A percentile compares a stretch with the other conserved stretches of the same genome.
Evolutionary conservation across 2,329 filamentous ascomycete genomes (phyloP).

Genomic region (Ampelomyces quisqualis): DNA sequence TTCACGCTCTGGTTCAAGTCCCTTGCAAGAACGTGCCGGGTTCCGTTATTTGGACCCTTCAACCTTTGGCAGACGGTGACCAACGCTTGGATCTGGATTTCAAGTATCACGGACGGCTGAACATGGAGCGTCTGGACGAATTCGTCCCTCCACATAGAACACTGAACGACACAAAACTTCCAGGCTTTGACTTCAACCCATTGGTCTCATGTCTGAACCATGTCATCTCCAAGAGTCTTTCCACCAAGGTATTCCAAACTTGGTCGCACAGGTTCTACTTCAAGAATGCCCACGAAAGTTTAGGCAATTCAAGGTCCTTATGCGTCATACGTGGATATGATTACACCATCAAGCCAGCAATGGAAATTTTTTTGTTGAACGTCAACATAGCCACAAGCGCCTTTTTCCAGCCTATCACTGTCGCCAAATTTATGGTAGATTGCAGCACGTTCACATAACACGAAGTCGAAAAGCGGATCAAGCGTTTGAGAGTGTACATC

Average conservation of each 20-base stretch:
- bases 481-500: neutral
- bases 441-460: neutral
- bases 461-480: neutral
- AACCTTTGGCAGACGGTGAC: neutral
- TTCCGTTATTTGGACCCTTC: neutral
- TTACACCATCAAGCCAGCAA: slow-evolving; percentile 4
- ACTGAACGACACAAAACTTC: neutral
- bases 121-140: neutral
- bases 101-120: neutral
- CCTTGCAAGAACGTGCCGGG: neutral
- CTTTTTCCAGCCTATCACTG: neutral
- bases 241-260: neutral
- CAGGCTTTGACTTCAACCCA: neutral
- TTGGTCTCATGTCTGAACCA: neutral
- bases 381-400: neutral
- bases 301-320: neutral
- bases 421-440: neutral
- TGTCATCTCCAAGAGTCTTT: neutral
- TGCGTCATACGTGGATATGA: slow-evolving; percentile 1
- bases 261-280: neutral
- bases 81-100: neutral
- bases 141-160: neutral
- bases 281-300: neutral
- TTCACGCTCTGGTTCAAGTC: slow-evolving; percentile 5
- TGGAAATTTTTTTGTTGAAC: slow-evolving; percentile 1